A percentile compares a stretch with the other conserved stretches of the same genome.
These are phyloP conservation scores for Carpinus fangiana DNA, from an alignment of 306 rosid genomes.

Conservation along the genomic window DNA sequence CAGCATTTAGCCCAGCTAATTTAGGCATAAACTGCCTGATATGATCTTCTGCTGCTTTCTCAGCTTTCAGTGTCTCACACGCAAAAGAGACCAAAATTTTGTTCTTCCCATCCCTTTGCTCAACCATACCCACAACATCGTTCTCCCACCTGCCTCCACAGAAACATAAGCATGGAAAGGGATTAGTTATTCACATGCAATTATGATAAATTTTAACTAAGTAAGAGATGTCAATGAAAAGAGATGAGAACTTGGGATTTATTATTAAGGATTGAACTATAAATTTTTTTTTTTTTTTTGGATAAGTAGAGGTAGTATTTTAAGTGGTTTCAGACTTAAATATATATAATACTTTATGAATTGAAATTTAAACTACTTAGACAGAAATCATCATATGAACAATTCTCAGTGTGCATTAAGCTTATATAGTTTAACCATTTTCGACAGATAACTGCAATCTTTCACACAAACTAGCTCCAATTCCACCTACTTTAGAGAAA, in stretches of 20 bases:
- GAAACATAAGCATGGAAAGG: constrained; percentile 20
- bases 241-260: constrained; percentile 10
- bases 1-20: constrained; percentile 82
- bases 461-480: not conserved
- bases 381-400: not conserved
- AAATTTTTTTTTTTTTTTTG: not conserved
- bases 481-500: not conserved
- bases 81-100: constrained; percentile 58
- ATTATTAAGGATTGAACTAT: not conserved
- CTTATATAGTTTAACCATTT: not conserved
- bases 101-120: constrained; percentile 60
- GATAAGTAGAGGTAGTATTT: not conserved
- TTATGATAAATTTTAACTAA: not conserved
- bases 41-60: constrained; percentile 88
- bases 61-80: constrained; percentile 84
- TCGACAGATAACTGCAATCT: not conserved
- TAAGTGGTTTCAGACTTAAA: not conserved
- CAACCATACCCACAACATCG: constrained; percentile 71
- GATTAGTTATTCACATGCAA: constrained; percentile 10
- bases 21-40: constrained; percentile 84
- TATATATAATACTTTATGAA: not conserved
- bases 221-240: constrained; percentile 4
- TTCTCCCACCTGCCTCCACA: constrained; percentile 77
- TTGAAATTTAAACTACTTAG: not conserved
- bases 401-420: not conserved